Conservation (phyloP, 805 yeast species). For the Yarrowia yakushimensis region DNA sequence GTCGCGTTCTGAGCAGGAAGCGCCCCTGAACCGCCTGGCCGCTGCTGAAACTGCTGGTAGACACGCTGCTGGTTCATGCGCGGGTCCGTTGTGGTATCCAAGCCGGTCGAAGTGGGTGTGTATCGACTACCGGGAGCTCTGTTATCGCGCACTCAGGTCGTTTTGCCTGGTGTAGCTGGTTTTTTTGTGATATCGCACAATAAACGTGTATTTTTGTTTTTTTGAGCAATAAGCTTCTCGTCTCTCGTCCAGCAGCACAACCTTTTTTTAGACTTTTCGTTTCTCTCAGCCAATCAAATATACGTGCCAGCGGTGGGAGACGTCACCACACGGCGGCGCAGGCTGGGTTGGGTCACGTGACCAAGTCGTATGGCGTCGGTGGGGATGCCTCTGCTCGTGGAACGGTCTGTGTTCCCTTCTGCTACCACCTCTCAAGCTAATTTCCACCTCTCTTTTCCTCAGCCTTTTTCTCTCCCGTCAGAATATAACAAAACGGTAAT, state of each 20-base stretch:
- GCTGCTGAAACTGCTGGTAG: slow-evolving; percentile 17
- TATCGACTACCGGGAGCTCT: background rate
- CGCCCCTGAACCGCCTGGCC: slow-evolving; percentile 13
- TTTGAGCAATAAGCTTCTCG: slow-evolving; percentile 10
- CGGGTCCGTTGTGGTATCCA: background rate
- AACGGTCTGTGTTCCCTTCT: too few species aligned
- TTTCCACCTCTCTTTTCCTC: background rate
- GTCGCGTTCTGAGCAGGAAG: background rate
- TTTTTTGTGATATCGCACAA: slow-evolving; percentile 16
- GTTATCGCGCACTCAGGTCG: background rate
- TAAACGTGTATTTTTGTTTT: slow-evolving; percentile 19
- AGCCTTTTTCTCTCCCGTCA: background rate
- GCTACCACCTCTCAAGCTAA: too few species aligned
- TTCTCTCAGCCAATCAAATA: slow-evolving; percentile 6
- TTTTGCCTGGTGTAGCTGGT: background rate
- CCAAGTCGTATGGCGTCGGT: background rate
- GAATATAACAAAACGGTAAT: slow-evolving; percentile 1
- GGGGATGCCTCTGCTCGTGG: too few species aligned
- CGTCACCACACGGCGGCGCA: background rate
- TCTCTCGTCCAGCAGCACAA: background rate
- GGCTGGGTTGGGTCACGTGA: background rate
- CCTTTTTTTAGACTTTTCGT: slow-evolving; percentile 13
- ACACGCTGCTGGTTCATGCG: slow-evolving; percentile 20
- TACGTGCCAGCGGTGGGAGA: background rate
- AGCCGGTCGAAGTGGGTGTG: background rate